Percentiles rank a stretch among this genome's conserved stretches.
These are phyloP conservation scores for Trypanosomatidae sp. DNA, from an alignment of 208 protist species.

Conservation along the genomic window DNA sequence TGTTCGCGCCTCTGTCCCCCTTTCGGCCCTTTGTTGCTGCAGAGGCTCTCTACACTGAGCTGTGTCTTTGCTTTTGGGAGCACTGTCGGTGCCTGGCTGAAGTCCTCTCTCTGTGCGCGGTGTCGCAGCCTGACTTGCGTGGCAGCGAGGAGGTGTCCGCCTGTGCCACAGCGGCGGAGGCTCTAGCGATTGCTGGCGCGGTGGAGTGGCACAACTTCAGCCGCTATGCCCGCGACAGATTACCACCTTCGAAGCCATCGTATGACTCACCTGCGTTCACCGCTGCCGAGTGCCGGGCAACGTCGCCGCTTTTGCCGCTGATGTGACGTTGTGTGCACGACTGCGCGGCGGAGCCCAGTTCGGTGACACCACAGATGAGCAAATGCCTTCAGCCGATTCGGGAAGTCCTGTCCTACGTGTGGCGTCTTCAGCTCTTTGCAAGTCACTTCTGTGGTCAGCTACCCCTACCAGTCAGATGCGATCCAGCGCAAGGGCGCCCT, in stretches of 20 bases:
- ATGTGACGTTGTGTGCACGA: constrained; percentile 1
- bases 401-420: background rate
- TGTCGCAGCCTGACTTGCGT: background rate
- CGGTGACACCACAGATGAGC: background rate
- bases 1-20: background rate
- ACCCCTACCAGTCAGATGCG: background rate
- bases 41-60: background rate
- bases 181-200: background rate
- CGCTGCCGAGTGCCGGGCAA: background rate
- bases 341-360: background rate
- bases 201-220: background rate
- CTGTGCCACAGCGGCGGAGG: background rate
- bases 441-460: constrained; percentile 3
- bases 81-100: background rate
- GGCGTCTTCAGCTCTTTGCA: constrained; percentile 9
- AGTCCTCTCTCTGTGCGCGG: background rate
- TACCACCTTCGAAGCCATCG: background rate
- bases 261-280: background rate
- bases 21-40: background rate
- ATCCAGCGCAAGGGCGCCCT: constrained; percentile 1
- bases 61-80: background rate
- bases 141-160: background rate
- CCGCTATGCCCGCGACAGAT: background rate
- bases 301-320: background rate
- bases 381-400: background rate